A percentile compares a stretch with the other conserved stretches of the same genome.
Conservation (phyloP, 140 eudicot species). For the Flaveria floridana region DNA sequence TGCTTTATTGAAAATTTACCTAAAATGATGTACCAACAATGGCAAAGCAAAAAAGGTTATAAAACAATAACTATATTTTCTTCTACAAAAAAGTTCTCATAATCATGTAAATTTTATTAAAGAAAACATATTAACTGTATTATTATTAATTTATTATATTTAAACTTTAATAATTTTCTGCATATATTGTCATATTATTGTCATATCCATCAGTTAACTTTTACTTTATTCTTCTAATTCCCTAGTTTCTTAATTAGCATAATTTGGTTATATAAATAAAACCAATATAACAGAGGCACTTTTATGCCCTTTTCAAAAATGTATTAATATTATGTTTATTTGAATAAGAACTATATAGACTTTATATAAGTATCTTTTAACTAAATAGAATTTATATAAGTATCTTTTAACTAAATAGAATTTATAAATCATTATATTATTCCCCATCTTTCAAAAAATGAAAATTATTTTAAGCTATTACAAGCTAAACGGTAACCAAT, state of each 20-base stretch:
- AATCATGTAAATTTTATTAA: neutral
- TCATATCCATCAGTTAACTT: neutral
- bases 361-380: no score
- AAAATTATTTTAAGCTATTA: no score
- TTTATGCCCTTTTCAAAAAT: no score
- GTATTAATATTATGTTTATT: no score
- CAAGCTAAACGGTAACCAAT: no score
- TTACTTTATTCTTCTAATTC: neutral
- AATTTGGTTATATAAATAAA: no score
- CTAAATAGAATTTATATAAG: no score
- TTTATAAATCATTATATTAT: no score
- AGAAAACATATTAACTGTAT: neutral
- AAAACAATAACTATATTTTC: neutral
- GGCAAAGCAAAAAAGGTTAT: neutral
- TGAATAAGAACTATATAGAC: no score
- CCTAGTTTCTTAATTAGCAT: neutral
- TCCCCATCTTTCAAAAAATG: no score
- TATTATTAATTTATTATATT: neutral
- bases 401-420: no score
- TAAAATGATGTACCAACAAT: slow-evolving; percentile 13
- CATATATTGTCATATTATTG: neutral
- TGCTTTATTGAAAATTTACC: slow-evolving; percentile 24
- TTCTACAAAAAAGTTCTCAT: neutral
- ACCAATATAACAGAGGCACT: no score
- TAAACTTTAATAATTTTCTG: neutral